These are phyloP conservation scores for Tetrastigma voinierianum DNA, from an alignment of 164 flowering plant species.

Conservation along the genomic window DNA sequence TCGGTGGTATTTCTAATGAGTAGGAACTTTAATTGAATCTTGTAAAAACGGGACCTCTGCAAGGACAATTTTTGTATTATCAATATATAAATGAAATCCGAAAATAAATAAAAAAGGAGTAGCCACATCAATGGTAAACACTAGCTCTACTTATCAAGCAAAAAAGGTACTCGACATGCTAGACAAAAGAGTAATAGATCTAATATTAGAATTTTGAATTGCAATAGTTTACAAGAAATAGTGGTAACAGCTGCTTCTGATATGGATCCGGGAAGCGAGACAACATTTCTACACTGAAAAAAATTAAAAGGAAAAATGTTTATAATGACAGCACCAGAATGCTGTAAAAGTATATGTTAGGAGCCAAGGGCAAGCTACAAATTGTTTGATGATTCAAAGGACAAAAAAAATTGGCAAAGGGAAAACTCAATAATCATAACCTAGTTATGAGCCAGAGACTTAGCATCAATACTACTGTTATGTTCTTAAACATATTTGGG, in stretches of 20 bases:
- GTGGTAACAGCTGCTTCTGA: slow-evolving; percentile 77
- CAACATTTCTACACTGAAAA: slow-evolving; percentile 85
- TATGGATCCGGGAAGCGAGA: slow-evolving; percentile 94
- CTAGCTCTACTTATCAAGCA: neutral
- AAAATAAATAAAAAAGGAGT: neutral
- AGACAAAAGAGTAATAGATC: too few relatives aligned
- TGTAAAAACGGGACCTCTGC: slow-evolving; percentile 75
- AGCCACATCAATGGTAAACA: neutral
- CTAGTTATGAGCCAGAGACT: too few relatives aligned
- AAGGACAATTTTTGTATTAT: neutral
- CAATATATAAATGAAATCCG: neutral
- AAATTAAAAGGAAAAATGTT: neutral
- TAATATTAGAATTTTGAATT: slow-evolving; percentile 43
- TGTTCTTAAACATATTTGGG: too few relatives aligned
- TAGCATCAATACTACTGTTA: too few relatives aligned
- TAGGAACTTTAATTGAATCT: slow-evolving; percentile 92
- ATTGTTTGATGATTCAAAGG: too few relatives aligned
- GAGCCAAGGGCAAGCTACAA: too few relatives aligned
- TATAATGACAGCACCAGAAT: too few relatives aligned
- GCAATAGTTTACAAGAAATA: slow-evolving; percentile 72
- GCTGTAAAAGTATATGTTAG: neutral
- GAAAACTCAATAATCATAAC: too few relatives aligned
- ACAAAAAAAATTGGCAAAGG: too few relatives aligned
- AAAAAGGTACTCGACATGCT: too few relatives aligned
- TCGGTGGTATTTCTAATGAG: slow-evolving; percentile 75